These are phyloP conservation scores for Trebouxia gelatinosa DNA, from an alignment of 163 green algal species.

Conservation along the genomic window DNA sequence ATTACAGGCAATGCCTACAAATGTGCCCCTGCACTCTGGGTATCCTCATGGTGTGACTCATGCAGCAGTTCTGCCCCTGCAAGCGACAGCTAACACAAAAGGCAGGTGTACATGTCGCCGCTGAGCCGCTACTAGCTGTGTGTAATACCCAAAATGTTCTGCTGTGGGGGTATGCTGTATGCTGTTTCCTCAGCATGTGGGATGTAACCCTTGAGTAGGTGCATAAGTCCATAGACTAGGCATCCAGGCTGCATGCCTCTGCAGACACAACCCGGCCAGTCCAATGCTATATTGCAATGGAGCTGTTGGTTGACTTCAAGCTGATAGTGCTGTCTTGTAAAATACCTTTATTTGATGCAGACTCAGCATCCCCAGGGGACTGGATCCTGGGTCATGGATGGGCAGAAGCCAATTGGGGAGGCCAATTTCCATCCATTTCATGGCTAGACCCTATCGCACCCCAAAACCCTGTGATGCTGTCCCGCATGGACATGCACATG, in stretches of 20 bases:
- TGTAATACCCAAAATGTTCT: no score
- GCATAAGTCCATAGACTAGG: not conserved
- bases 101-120: no score
- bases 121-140: no score
- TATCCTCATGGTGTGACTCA: no score
- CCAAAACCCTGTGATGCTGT: conserved; percentile 53
- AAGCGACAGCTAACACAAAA: no score
- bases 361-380: not conserved
- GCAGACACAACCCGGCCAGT: not conserved
- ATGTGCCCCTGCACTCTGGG: no score
- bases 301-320: not conserved
- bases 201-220: not conserved
- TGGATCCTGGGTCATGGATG: conserved; percentile 41
- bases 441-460: conserved; percentile 50
- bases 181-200: no score
- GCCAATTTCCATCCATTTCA: conserved; percentile 38
- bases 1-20: not conserved
- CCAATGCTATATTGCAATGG: not conserved
- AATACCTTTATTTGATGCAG: not conserved
- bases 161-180: no score
- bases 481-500: conserved; percentile 67
- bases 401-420: conserved; percentile 57
- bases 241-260: not conserved
- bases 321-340: not conserved
- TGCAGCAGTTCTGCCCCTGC: no score